Percentiles rank a stretch among this genome's conserved stretches.
phyloP scores from a whole-genome alignment of 2,329 filamentous ascomycete genomes.

The Botrytis cinerea region DNA sequence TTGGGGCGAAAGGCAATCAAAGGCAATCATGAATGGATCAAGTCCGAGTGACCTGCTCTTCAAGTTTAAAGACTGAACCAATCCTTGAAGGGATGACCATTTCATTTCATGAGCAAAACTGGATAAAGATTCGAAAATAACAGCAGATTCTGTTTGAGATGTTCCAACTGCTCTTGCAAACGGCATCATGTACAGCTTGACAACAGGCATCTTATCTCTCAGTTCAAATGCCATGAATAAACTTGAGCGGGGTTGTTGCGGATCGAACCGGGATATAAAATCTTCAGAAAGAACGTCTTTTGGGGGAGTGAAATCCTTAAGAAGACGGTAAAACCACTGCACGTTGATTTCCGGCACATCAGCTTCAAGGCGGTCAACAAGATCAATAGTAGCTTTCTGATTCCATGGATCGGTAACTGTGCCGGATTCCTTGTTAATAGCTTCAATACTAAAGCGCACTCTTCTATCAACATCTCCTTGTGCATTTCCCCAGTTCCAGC shows the following conservation, averaged over 20 bases:
- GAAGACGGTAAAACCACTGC: background rate
- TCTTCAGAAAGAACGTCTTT: background rate
- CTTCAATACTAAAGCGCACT: constrained; percentile 3
- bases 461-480: background rate
- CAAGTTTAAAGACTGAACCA: background rate
- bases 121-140: background rate
- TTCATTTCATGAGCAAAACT: background rate
- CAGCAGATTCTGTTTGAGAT: background rate
- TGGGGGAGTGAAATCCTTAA: background rate
- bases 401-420: background rate
- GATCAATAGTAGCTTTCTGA: background rate
- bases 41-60: background rate
- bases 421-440: background rate
- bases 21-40: constrained; percentile 3
- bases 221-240: constrained; percentile 9
- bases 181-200: background rate
- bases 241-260: background rate
- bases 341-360: background rate
- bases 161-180: background rate
- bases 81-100: background rate
- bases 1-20: background rate
- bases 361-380: background rate
- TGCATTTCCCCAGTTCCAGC: background rate
- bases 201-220: background rate
- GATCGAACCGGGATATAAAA: no score